Evolutionary conservation across 257 asterid species (phyloP).

Genomic region (Gardenia jasminoides): DNA sequence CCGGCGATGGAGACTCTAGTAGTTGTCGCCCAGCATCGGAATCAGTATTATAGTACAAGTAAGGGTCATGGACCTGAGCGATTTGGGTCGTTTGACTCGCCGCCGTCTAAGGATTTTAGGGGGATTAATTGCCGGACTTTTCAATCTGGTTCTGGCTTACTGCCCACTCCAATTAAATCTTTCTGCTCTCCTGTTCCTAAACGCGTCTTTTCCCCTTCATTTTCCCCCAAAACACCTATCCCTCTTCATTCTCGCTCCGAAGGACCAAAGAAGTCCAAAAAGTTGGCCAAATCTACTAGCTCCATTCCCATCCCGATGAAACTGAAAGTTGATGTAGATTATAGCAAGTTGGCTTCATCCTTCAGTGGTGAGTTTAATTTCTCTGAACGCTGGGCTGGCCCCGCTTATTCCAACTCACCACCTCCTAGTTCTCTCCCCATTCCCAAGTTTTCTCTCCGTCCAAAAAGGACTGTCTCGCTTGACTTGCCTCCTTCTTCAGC

Average conservation of each 20-base stretch:
- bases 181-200: slow-evolving; percentile 32
- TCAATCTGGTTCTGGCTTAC: slow-evolving; percentile 55
- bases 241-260: slow-evolving; percentile 22
- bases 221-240: slow-evolving; percentile 42
- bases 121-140: slow-evolving; percentile 61
- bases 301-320: slow-evolving; percentile 48
- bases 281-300: slow-evolving; percentile 30
- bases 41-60: slow-evolving; percentile 45
- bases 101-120: slow-evolving; percentile 33
- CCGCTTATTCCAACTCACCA: slow-evolving; percentile 90
- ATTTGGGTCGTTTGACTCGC: slow-evolving; percentile 38
- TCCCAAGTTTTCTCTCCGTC: slow-evolving; percentile 69
- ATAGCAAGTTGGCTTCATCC: slow-evolving; percentile 11
- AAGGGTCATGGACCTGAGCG: slow-evolving; percentile 26
- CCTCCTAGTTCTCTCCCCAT: slow-evolving; percentile 95
- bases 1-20: slow-evolving; percentile 67
- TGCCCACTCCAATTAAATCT: slow-evolving; percentile 50
- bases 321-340: slow-evolving; percentile 26
- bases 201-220: slow-evolving; percentile 20
- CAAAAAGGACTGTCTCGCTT: slow-evolving; percentile 77
- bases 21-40: slow-evolving; percentile 59
- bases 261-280: slow-evolving; percentile 29
- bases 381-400: slow-evolving; percentile 99
- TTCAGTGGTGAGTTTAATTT: slow-evolving; percentile 37
- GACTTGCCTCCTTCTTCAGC: slow-evolving; percentile 46